Evolutionary conservation across 805 yeast genomes (phyloP), one percentile per base, ranked within the genome.

Genomic region (Metschnikowia bowlesiae): DNA sequence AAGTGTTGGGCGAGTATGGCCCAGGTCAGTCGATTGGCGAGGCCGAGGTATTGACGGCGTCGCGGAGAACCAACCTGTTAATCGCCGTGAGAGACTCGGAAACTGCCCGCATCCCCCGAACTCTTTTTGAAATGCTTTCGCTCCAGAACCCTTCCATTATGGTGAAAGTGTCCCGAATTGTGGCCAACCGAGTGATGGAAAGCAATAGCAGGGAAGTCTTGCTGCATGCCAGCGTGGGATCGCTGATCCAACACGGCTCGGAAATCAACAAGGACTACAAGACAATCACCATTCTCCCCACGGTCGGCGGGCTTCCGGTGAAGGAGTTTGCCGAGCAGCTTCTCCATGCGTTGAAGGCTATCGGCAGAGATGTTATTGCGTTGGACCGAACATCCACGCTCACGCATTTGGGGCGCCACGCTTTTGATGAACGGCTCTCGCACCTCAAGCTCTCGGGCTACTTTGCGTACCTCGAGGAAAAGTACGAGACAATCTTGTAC

Each of bases 1-100:
- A 65, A 34, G 70, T 82, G 1, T 58, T 84, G 13, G 87, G 86
- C 2, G 99, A 92, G 63, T 84, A 82, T 61, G 96, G 97, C 1
- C 96, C 90, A 65, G 97, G 97, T 6, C 95, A 89, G 59, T 87
- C 96, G 38, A 79, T 94, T 52, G 99, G 98, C 3, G 98, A 92
- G 67, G 85, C 94, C 8, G 99, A 92, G 65, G 97, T 92, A 3
- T 74, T 92, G 53, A 89, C 96, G 0, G 89, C 89, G 10, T 78
- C 85, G 9, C 77, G 83, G 50, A 78, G 95, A 63, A 77, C 81
- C 3, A 76, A 76, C 44, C 83, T 91, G 0, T 78, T 87, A 55
- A 82, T 89, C 37, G 96, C 98, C 0, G 87, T 92, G 0, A 75
- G 99, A 62, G 98, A 92, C 57, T 87, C 97, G 0, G 99, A 94